Percentiles rank a stretch among this genome's conserved stretches.
phyloP scores from a whole-genome alignment of 768 basidiomycete genomes.

The Hericium erinaceus region DNA sequence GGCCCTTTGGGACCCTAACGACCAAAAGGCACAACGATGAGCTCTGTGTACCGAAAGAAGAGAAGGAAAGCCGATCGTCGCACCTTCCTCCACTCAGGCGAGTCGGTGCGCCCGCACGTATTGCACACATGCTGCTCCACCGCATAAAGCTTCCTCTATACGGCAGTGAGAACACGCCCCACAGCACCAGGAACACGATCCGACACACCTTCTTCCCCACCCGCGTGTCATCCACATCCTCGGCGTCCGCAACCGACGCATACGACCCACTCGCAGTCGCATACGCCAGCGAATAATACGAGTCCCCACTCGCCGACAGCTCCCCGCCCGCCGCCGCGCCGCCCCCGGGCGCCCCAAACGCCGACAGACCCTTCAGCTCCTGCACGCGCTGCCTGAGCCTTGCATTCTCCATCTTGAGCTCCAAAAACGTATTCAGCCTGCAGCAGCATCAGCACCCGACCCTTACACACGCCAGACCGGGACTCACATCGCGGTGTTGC shows the following conservation, averaged over 20 bases:
- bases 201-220: constrained; percentile 55
- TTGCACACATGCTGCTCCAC: constrained; percentile 78
- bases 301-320: constrained; percentile 4
- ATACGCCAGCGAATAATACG: constrained; percentile 1
- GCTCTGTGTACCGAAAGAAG: background rate
- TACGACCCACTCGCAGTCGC: background rate
- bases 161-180: constrained; percentile 1
- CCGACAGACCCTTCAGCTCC: constrained; percentile 26
- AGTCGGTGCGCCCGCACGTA: constrained; percentile 90
- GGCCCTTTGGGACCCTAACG: constrained; percentile 82
- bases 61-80: background rate
- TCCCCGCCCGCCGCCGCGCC: constrained; percentile 6
- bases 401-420: constrained; percentile 85
- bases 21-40: constrained; percentile 24
- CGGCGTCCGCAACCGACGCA: constrained; percentile 25
- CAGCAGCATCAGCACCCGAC: background rate
- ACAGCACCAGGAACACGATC: background rate
- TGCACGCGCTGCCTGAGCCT: constrained; percentile 54
- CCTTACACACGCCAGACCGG: background rate
- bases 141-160: constrained; percentile 36
- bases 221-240: constrained; percentile 39
- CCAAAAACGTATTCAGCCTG: constrained; percentile 67
- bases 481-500: constrained; percentile 58
- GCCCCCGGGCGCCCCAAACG: constrained; percentile 7
- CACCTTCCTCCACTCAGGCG: constrained; percentile 95